These are phyloP conservation scores for Penicillium oxalicum DNA, from an alignment of 2,329 filamentous ascomycete species.

Conservation along the genomic window DNA sequence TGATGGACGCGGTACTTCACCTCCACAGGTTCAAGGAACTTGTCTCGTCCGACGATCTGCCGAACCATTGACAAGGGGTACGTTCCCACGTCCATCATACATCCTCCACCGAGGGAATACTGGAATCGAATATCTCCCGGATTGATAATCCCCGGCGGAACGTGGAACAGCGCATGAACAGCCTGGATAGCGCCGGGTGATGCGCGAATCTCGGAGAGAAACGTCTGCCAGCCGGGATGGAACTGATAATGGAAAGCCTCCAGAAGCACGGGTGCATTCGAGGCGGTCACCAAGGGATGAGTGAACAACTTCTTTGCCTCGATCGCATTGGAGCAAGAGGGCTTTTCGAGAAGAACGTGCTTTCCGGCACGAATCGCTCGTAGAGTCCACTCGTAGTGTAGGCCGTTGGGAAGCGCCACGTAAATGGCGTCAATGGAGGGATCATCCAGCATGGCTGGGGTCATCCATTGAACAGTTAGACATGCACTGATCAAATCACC, in stretches of 20 bases:
- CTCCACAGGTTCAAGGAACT: background rate
- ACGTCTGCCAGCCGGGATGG: slow-evolving; percentile 1
- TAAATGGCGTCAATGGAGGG: background rate
- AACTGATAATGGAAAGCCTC: slow-evolving; percentile 3
- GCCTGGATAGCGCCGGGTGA: background rate
- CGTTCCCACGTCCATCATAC: slow-evolving; percentile 5
- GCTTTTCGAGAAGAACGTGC: background rate
- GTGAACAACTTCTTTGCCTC: background rate
- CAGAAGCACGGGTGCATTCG: background rate
- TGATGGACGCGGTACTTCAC: background rate
- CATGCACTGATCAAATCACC: background rate
- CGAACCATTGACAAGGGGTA: slow-evolving; percentile 4
- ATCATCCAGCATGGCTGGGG: background rate
- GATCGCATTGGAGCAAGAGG: background rate
- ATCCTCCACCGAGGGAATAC: slow-evolving; percentile 2
- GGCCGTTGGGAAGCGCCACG: background rate
- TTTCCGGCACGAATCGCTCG: slow-evolving; percentile 1
- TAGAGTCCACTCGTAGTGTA: slow-evolving; percentile 2
- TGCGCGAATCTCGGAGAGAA: background rate
- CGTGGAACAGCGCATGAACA: background rate
- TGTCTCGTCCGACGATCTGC: slow-evolving; percentile 4
- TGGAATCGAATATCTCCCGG: slow-evolving; percentile 1
- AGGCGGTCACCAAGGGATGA: background rate
- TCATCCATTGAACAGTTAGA: no score
- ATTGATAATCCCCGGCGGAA: background rate